phyloP scores from a whole-genome alignment of 257 asterid genomes.

The Lantana camara region DNA sequence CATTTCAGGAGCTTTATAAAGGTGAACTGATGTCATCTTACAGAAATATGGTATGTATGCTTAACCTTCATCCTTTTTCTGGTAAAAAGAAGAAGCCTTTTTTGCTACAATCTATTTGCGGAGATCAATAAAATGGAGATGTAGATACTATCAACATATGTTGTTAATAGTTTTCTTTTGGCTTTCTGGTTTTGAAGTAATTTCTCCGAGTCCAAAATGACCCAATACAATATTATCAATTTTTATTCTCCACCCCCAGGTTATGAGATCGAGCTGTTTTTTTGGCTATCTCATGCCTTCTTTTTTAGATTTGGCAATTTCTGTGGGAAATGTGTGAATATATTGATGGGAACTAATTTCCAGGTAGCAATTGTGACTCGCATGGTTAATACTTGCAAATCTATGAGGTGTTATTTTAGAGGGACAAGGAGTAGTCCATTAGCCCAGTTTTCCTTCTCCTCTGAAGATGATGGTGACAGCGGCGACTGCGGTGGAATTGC shows the following conservation, averaged over 20 bases:
- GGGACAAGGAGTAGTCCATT: conserved; percentile 56
- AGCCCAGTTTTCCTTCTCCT: conserved; percentile 59
- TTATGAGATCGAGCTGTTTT: conserved; percentile 17
- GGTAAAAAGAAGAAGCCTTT: background rate
- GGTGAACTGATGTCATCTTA: conserved; percentile 58
- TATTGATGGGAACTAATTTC: conserved; percentile 9
- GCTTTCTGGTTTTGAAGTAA: conserved; percentile 3
- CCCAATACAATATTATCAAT: conserved; percentile 1
- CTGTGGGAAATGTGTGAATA: conserved; percentile 1
- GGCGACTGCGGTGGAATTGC: conserved; percentile 79
- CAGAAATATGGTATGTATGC: conserved; percentile 62
- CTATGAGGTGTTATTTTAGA: conserved; percentile 70
- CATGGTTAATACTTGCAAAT: conserved; percentile 57
- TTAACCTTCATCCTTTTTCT: conserved; percentile 7
- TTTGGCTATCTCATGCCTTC: background rate
- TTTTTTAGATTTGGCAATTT: conserved; percentile 4
- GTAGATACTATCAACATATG: conserved; percentile 8
- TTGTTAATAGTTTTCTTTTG: background rate
- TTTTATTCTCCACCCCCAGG: background rate
- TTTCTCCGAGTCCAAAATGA: conserved; percentile 9
- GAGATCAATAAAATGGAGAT: conserved; percentile 2
- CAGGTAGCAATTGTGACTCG: conserved; percentile 58
- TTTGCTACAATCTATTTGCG: conserved; percentile 11
- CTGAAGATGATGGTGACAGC: conserved; percentile 47
- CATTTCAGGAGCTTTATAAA: conserved; percentile 54